Evolutionary conservation across 2,329 filamentous ascomycete species (phyloP).

Genomic region (Talaromyces verruculosus): DNA sequence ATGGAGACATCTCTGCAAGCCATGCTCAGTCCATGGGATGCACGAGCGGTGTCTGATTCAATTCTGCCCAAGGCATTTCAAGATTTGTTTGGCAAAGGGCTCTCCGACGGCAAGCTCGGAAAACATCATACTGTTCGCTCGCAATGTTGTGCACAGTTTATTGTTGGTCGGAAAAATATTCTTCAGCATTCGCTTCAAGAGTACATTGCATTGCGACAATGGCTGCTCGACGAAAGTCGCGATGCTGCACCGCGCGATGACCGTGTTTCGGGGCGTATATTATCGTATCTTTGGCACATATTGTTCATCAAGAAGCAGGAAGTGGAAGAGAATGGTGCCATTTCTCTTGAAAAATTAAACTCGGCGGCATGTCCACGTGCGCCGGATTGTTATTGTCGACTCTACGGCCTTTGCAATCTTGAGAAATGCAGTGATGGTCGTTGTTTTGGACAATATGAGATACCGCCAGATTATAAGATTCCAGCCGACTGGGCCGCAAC

Average conservation of each 20-base stretch:
- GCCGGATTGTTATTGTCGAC: constrained; percentile 46
- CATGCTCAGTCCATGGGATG: constrained; percentile 45
- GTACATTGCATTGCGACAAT: constrained; percentile 55
- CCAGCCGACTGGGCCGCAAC: constrained; percentile 38
- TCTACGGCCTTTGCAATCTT: constrained; percentile 46
- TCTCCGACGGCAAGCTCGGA: constrained; percentile 34
- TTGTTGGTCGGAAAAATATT: constrained; percentile 50
- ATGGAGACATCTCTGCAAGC: constrained; percentile 43
- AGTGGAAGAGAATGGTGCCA: constrained; percentile 21
- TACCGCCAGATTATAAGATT: constrained; percentile 40
- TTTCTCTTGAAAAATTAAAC: constrained; percentile 43
- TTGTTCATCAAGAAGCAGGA: constrained; percentile 40
- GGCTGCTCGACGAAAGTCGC: constrained; percentile 48
- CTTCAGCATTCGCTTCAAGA: constrained; percentile 52
- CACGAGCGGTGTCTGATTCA: constrained; percentile 42
- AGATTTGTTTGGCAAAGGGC: constrained; percentile 38
- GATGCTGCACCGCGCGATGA: constrained; percentile 44
- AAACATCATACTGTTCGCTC: constrained; percentile 46
- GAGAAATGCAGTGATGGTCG: constrained; percentile 34
- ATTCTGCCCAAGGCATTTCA: constrained; percentile 38
- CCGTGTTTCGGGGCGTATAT: constrained; percentile 45
- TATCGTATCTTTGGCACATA: constrained; percentile 54
- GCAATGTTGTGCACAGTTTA: constrained; percentile 60
- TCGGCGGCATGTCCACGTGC: constrained; percentile 39
- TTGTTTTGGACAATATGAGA: constrained; percentile 42